phyloP scores from a whole-genome alignment of 371 early-diverging fungal species.

The Rhizopus stolonifer region DNA sequence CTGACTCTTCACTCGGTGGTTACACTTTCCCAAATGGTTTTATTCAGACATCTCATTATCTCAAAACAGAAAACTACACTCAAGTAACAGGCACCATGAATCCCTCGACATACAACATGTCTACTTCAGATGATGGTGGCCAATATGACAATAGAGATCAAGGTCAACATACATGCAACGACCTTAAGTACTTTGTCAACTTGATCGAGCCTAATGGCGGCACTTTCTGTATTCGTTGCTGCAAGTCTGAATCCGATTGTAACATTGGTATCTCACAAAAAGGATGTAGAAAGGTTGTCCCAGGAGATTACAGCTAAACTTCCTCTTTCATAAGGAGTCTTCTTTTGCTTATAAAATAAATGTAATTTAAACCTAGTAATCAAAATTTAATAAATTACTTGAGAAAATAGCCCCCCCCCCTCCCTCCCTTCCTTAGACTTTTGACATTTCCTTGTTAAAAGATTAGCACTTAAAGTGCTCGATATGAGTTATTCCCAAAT shows the following conservation, averaged over 20 bases:
- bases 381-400: too few relatives aligned
- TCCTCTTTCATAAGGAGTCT: too few relatives aligned
- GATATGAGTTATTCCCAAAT: too few relatives aligned
- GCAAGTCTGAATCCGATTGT: constrained; percentile 14
- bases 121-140: constrained; percentile 48
- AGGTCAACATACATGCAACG: constrained; percentile 33
- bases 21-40: constrained; percentile 43
- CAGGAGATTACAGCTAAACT: constrained; percentile 20
- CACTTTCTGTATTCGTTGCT: constrained; percentile 41
- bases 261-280: constrained; percentile 20
- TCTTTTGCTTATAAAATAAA: too few relatives aligned
- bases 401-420: too few relatives aligned
- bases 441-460: too few relatives aligned
- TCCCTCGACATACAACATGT: constrained; percentile 35
- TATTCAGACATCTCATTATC: constrained; percentile 42
- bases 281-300: constrained; percentile 21
- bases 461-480: too few relatives aligned
- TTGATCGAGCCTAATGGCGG: constrained; percentile 37
- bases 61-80: constrained; percentile 30
- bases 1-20: constrained; percentile 23
- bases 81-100: constrained; percentile 55
- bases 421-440: too few relatives aligned
- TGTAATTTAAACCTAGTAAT: too few relatives aligned
- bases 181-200: constrained; percentile 40
- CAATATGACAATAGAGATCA: constrained; percentile 51